Evolutionary conservation across 495 filamentous ascomycete species (phyloP).

Genomic region (Articulospora tetracladia): DNA sequence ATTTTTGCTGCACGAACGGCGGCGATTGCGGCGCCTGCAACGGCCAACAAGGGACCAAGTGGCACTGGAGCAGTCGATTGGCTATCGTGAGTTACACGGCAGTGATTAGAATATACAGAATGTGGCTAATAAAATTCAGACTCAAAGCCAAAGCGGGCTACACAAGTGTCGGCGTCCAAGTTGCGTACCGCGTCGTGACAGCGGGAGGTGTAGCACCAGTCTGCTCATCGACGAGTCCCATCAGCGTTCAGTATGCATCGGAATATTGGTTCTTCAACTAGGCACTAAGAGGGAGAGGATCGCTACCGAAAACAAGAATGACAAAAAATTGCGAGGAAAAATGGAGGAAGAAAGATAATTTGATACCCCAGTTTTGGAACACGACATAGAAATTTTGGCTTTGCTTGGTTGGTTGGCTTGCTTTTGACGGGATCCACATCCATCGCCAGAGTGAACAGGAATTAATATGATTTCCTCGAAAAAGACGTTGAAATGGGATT

Average conservation of each 20-base stretch:
- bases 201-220: conserved; percentile 53
- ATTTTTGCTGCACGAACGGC: conserved; percentile 40
- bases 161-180: conserved; percentile 40
- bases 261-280: conserved; percentile 67
- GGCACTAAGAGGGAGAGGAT: no score
- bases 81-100: conserved; percentile 37
- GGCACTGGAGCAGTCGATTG: conserved; percentile 57
- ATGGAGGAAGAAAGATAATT: no score
- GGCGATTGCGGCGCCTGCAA: conserved; percentile 45
- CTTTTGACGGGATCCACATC: neutral
- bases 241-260: conserved; percentile 60
- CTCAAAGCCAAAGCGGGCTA: conserved; percentile 42
- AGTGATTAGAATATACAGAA: no score
- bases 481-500: no score
- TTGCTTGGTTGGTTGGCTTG: no score
- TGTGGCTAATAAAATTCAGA: neutral
- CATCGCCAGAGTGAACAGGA: no score
- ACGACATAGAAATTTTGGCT: no score
- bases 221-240: conserved; percentile 33
- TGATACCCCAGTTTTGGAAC: no score
- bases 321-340: neutral
- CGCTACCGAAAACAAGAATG: no score
- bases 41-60: conserved; percentile 37
- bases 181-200: conserved; percentile 66
- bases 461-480: no score